Evolutionary conservation across 2,329 filamentous ascomycete genomes (phyloP).

Genomic region (Mycocentrospora acerina): DNA sequence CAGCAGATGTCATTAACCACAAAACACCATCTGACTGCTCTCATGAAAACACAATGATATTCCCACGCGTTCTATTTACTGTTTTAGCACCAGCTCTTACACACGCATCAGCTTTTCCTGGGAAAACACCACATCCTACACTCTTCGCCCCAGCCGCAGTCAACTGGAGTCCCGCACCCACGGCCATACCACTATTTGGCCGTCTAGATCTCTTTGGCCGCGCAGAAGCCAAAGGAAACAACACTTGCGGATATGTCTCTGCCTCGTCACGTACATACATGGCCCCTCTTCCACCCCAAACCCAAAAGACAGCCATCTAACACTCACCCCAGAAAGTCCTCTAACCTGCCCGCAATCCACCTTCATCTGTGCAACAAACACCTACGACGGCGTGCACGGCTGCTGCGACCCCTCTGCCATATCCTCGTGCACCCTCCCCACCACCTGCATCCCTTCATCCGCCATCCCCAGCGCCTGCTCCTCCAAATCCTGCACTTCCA

Average conservation of each 20-base stretch:
- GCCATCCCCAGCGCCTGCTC: conserved; percentile 30
- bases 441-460: conserved; percentile 32
- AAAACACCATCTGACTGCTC: too few relatives aligned
- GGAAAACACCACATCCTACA: conserved; percentile 31
- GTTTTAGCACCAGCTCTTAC: conserved; percentile 29
- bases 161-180: conserved; percentile 36
- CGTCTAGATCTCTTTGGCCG: conserved; percentile 33
- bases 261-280: conserved; percentile 25
- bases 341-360: conserved; percentile 30
- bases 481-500: conserved; percentile 21
- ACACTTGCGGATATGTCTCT: conserved; percentile 35
- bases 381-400: conserved; percentile 31
- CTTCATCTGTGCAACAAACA: conserved; percentile 37
- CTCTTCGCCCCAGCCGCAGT: conserved; percentile 21
- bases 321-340: conserved; percentile 20
- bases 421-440: conserved; percentile 28
- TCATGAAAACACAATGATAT: conserved; percentile 28
- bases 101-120: conserved; percentile 29
- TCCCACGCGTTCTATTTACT: conserved; percentile 23
- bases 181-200: conserved; percentile 22
- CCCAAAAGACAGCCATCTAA: too few relatives aligned
- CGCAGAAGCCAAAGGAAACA: conserved; percentile 15
- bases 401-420: conserved; percentile 31
- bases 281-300: neutral
- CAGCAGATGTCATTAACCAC: too few relatives aligned